These are phyloP conservation scores for Cladophialophora chaetospira DNA, from an alignment of 2,329 filamentous ascomycete species.

Conservation along the genomic window DNA sequence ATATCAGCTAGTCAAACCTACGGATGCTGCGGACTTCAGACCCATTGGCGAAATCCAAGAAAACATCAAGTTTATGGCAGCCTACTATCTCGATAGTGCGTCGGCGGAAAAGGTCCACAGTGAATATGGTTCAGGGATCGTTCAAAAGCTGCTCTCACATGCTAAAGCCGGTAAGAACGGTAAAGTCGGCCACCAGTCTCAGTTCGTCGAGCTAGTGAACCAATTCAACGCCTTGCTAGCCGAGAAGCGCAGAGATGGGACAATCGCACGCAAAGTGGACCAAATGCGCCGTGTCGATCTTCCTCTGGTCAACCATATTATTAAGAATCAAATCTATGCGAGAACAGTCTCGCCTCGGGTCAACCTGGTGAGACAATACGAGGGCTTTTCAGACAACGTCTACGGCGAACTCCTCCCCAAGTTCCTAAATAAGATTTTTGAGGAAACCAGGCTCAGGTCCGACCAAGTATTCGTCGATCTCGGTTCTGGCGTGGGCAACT, in stretches of 20 bases:
- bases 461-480: constrained; percentile 90
- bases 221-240: constrained; percentile 76
- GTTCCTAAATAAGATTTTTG: constrained; percentile 81
- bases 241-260: constrained; percentile 67
- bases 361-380: constrained; percentile 78
- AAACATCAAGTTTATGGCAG: constrained; percentile 68
- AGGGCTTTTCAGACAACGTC: constrained; percentile 88
- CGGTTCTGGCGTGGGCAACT: constrained; percentile 93
- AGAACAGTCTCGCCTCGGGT: constrained; percentile 89
- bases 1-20: constrained; percentile 77
- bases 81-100: constrained; percentile 74
- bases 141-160: constrained; percentile 46
- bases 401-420: constrained; percentile 89
- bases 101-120: constrained; percentile 69
- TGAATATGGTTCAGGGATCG: constrained; percentile 65
- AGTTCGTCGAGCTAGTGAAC: constrained; percentile 71
- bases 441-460: constrained; percentile 74
- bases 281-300: constrained; percentile 68
- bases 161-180: too few relatives aligned
- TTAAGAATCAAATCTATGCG: constrained; percentile 78
- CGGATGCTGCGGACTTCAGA: constrained; percentile 69
- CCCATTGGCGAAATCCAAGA: constrained; percentile 68
- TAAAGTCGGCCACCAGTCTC: constrained; percentile 49
- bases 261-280: constrained; percentile 71
- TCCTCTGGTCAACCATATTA: constrained; percentile 74